Evolutionary conservation across 129 eudicot genomes (phyloP).

Genomic region (Tanacetum coccineum): DNA sequence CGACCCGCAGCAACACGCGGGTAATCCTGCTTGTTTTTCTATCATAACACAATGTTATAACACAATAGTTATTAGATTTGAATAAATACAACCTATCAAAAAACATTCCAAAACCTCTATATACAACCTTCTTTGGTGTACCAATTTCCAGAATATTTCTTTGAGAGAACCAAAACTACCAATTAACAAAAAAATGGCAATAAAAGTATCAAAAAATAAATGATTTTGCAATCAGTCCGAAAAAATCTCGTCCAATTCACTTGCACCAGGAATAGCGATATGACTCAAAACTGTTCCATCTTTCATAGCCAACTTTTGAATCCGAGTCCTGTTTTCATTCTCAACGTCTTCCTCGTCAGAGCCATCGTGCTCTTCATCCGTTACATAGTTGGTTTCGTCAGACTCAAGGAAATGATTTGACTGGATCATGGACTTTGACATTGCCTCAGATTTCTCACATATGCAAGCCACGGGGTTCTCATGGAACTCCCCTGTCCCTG

Average conservation of each 20-base stretch:
- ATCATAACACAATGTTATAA: too few species aligned
- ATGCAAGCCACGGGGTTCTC: constrained; percentile 69
- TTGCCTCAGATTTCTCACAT: constrained; percentile 42
- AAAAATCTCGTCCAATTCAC: constrained; percentile 37
- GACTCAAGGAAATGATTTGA: constrained; percentile 16
- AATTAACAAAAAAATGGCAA: neutral
- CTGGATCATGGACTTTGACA: constrained; percentile 5
- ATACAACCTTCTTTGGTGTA: constrained; percentile 4
- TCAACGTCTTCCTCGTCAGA: constrained; percentile 26
- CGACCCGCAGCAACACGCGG: too few species aligned
- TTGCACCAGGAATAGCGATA: constrained; percentile 21
- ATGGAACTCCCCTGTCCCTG: constrained; percentile 61
- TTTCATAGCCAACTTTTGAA: constrained; percentile 23
- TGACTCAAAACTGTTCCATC: constrained; percentile 23
- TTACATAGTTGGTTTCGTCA: constrained; percentile 9
- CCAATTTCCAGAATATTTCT: neutral
- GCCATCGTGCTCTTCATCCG: constrained; percentile 37
- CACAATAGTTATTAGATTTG: neutral
- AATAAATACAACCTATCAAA: neutral
- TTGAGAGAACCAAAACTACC: neutral
- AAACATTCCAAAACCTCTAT: neutral
- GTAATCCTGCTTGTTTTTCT: too few species aligned
- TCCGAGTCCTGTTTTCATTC: constrained; percentile 13
- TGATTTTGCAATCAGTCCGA: constrained; percentile 27
- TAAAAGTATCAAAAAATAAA: neutral